Evolutionary conservation across 2,329 filamentous ascomycete genomes (phyloP), one percentile per base, ranked within the genome.

Genomic region (Cercospora sp.): DNA sequence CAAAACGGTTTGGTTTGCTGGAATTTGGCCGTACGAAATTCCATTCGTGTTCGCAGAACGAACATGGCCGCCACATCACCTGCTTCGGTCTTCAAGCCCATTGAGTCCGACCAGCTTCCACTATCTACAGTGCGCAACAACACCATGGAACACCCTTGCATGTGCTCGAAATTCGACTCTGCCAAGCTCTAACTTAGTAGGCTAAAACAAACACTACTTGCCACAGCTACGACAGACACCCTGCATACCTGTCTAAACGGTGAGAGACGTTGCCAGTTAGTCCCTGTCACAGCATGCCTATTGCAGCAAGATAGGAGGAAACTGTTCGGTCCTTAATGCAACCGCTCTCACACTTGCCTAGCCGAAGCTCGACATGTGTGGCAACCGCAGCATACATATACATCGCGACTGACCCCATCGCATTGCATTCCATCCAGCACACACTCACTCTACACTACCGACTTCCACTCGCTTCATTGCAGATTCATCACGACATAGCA

Each of bases 391-490:
- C n/a, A 30, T 49, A 62, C 60, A 32, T 51, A 51, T 62, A 51
- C 30, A 49, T 45, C 12, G 9, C 18, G 9, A 18, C n/a, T 30
- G 24, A 12, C 40, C 28, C 40, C 28, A 45, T 30, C 30, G 49
- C 37, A 43, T 21, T 49, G 12, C 0, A 61, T 26, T 40, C 37
- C 5, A 43, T 26, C 16, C 60, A 62, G 18, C 49, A 16, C 60
- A 18, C 8, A 51, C 68, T 60, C 63, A 61, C n/a, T 37, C 57
- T 26, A 55, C 61, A n/a, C 9, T 68, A 34, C 12, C 62, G 40
- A 24, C 63, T 18, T 45, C 64, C 55, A 45, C 57, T 49, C 62
- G 61, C 64, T 34, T 69, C 13, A 21, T 66, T 24, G 12, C 12
- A 61, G 43, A 65, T 51, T 67, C 21, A 57, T 65, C 24, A 26